phyloP scores from a whole-genome alignment of 1,284 basidiomycete genomes.

The Microbotryomycetes sp. region DNA sequence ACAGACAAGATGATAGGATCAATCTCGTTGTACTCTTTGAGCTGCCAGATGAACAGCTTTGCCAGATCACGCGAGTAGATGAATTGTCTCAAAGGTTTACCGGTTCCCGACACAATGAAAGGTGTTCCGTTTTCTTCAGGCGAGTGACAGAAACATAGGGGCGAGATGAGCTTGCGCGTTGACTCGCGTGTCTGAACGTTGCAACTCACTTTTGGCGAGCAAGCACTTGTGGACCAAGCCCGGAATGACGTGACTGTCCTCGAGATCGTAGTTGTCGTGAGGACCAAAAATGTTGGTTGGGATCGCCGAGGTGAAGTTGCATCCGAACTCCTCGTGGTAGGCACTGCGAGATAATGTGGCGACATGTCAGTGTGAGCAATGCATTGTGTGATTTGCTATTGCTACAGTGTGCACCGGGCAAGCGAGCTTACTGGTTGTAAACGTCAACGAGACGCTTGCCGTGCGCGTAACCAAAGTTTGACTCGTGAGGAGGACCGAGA shows the following conservation, averaged over 20 bases:
- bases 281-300: slow-evolving; percentile 82
- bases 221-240: slow-evolving; percentile 82
- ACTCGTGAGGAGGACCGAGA: slow-evolving; percentile 74
- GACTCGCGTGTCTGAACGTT: not conserved
- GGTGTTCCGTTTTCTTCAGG: slow-evolving; percentile 66
- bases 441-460: slow-evolving; percentile 90
- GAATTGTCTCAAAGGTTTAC: slow-evolving; percentile 82
- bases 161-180: not conserved
- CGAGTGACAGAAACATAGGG: not conserved
- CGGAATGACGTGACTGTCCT: slow-evolving; percentile 82
- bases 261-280: slow-evolving; percentile 56
- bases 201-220: slow-evolving; percentile 65
- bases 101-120: slow-evolving; percentile 74
- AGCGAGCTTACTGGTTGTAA: slow-evolving; percentile 63
- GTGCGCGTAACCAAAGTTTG: slow-evolving; percentile 87
- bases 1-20: slow-evolving; percentile 84
- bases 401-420: not conserved
- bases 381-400: not conserved
- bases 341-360: slow-evolving; percentile 51
- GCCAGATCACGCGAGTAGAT: slow-evolving; percentile 89
- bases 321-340: slow-evolving; percentile 82
- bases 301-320: slow-evolving; percentile 84
- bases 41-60: slow-evolving; percentile 84
- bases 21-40: slow-evolving; percentile 73
- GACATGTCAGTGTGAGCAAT: not conserved